Percentiles rank a stretch among this genome's conserved stretches.
These are phyloP conservation scores for Monilinia laxa DNA, from an alignment of 2,329 filamentous ascomycete genomes.

Conservation along the genomic window DNA sequence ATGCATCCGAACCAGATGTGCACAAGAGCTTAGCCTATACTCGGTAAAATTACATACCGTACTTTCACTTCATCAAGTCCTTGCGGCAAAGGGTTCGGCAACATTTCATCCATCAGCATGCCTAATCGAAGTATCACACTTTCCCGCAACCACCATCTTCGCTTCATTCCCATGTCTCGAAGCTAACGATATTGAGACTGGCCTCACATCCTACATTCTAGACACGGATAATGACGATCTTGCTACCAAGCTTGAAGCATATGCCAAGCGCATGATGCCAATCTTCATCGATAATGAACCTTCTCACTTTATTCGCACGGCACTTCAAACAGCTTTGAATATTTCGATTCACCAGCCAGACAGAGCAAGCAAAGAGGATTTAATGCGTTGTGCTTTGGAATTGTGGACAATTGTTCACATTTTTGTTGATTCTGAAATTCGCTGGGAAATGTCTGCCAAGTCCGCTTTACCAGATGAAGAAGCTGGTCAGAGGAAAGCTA, in stretches of 20 bases:
- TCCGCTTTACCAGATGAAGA: slow-evolving; percentile 25
- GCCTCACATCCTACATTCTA: slow-evolving; percentile 51
- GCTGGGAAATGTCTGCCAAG: slow-evolving; percentile 50
- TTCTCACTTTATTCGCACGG: slow-evolving; percentile 59
- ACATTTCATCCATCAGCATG: slow-evolving; percentile 48
- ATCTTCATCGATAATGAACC: slow-evolving; percentile 60
- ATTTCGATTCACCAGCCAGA: slow-evolving; percentile 43
- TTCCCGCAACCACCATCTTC: slow-evolving; percentile 48
- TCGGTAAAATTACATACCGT: slow-evolving; percentile 64
- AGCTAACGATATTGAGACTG: slow-evolving; percentile 38
- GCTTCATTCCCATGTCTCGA: slow-evolving; percentile 38
- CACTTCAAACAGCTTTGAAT: slow-evolving; percentile 51
- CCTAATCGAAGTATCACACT: slow-evolving; percentile 58
- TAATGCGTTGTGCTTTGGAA: slow-evolving; percentile 59
- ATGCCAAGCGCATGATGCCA: slow-evolving; percentile 58
- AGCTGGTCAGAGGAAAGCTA: slow-evolving; percentile 30
- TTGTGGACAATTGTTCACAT: slow-evolving; percentile 66
- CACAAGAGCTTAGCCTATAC: slow-evolving; percentile 62
- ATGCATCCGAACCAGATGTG: slow-evolving; percentile 61
- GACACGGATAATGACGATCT: slow-evolving; percentile 62
- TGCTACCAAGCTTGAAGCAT: slow-evolving; percentile 57
- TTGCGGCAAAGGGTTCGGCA: slow-evolving; percentile 52
- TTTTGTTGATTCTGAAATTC: slow-evolving; percentile 58
- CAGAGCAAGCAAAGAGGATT: slow-evolving; percentile 48
- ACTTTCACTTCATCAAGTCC: slow-evolving; percentile 59